phyloP scores from a whole-genome alignment of 2,329 filamentous ascomycete genomes.

The Stenocarpella maydis region DNA sequence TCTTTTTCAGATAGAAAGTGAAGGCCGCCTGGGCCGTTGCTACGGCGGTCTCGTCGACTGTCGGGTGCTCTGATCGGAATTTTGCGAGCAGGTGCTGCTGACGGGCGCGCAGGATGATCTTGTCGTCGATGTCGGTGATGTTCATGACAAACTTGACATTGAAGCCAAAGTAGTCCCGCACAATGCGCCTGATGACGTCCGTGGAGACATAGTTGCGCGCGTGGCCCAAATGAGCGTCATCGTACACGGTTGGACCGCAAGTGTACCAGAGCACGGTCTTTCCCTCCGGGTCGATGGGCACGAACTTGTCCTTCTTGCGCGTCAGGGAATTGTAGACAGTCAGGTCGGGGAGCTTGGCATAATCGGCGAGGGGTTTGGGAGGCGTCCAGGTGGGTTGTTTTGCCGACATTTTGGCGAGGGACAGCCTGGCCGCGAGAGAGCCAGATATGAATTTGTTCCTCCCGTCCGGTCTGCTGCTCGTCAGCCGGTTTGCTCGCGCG shows the following conservation, averaged over 20 bases:
- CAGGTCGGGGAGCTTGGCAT: conserved; percentile 27
- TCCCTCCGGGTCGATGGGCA: conserved; percentile 61
- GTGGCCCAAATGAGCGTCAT: conserved; percentile 81
- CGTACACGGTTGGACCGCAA: conserved; percentile 87
- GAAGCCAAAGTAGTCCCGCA: conserved; percentile 84
- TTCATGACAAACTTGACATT: conserved; percentile 91
- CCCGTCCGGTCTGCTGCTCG: background rate
- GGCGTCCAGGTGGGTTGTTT: conserved; percentile 34
- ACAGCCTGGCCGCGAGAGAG: background rate
- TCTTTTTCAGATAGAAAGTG: conserved; percentile 62
- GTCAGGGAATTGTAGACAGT: conserved; percentile 35
- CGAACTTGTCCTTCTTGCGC: conserved; percentile 33
- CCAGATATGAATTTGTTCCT: background rate
- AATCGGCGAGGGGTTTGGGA: conserved; percentile 27
- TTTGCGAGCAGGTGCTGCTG: conserved; percentile 67
- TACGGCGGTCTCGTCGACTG: conserved; percentile 41
- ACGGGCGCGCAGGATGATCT: conserved; percentile 66
- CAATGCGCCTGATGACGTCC: conserved; percentile 84
- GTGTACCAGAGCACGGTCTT: conserved; percentile 82
- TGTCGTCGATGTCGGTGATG: conserved; percentile 85
- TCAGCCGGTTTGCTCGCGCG: background rate
- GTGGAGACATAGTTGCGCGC: conserved; percentile 90
- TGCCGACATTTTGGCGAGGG: conserved; percentile 29
- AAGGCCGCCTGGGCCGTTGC: conserved; percentile 55
- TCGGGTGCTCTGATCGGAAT: conserved; percentile 64